These are phyloP conservation scores for Nicotiana tomentosiformis DNA, from an alignment of 257 asterid genomes.

Conservation along the genomic window DNA sequence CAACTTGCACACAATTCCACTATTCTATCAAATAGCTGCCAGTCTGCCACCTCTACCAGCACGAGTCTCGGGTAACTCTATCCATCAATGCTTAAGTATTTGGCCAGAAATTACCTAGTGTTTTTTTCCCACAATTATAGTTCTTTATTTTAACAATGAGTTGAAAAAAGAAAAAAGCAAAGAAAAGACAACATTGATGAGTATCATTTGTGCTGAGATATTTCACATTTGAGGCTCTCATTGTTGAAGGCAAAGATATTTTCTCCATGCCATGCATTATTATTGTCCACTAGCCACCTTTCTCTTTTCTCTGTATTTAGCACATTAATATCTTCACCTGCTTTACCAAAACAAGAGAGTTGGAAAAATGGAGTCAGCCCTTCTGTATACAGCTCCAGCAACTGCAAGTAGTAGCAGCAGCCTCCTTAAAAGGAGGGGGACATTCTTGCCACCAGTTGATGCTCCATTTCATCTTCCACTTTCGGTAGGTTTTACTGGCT, in stretches of 20 bases:
- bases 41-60: background rate
- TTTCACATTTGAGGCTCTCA: constrained; percentile 23
- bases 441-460: constrained; percentile 2
- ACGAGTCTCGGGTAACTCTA: too few relatives aligned
- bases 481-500: constrained; percentile 32
- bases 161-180: background rate
- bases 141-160: background rate
- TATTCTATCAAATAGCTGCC: too few relatives aligned
- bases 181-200: background rate
- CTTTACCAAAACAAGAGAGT: background rate
- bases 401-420: constrained; percentile 17
- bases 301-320: background rate
- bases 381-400: constrained; percentile 33
- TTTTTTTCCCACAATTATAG: background rate
- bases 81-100: too few relatives aligned
- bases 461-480: constrained; percentile 18
- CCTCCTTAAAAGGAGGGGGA: constrained; percentile 5
- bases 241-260: constrained; percentile 27
- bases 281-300: constrained; percentile 8
- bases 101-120: too few relatives aligned
- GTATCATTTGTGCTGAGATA: background rate
- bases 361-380: constrained; percentile 27
- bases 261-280: background rate
- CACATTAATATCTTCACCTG: background rate
- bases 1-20: background rate